Evolutionary conservation across 768 basidiomycete genomes (phyloP).

Genomic region (Boletus sensibilis): DNA sequence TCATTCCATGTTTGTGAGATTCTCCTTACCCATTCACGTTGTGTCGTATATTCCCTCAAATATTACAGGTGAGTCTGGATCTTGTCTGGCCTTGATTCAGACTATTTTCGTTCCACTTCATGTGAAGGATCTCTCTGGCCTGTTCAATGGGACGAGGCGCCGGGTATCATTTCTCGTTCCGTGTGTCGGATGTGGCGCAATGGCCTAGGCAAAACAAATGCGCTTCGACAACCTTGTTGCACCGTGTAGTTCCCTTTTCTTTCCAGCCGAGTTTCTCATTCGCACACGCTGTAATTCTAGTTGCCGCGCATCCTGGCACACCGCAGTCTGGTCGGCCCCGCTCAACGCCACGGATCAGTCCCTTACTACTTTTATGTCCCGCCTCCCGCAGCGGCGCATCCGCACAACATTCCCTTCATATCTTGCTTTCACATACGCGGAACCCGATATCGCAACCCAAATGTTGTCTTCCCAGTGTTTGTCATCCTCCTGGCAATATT

Average conservation of each 20-base stretch:
- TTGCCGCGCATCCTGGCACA: slow-evolving; percentile 8
- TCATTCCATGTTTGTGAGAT: not conserved
- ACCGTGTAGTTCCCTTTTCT: not conserved
- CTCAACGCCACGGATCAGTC: slow-evolving; percentile 9
- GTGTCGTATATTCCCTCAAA: not conserved
- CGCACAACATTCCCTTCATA: slow-evolving; percentile 2
- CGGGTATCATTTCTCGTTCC: not conserved
- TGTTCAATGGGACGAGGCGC: not conserved
- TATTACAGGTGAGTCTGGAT: not conserved
- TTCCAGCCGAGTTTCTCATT: not conserved
- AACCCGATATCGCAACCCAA: not conserved
- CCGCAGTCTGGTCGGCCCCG: slow-evolving; percentile 11
- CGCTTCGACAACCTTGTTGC: not conserved
- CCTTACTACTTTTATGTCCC: slow-evolving; percentile 4
- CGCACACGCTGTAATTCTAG: not conserved
- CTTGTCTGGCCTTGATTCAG: not conserved
- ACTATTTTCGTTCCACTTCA: not conserved
- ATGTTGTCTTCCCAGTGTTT: slow-evolving; percentile 5
- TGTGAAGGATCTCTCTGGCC: not conserved
- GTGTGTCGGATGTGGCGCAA: slow-evolving; percentile 17
- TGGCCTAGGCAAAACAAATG: not conserved
- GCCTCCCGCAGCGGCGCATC: slow-evolving; percentile 1
- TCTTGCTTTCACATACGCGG: slow-evolving; percentile 9
- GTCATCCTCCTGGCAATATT: slow-evolving; percentile 2
- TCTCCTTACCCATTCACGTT: not conserved